Conservation (phyloP, 805 yeast species). For the Teunomyces cretensis region DNA sequence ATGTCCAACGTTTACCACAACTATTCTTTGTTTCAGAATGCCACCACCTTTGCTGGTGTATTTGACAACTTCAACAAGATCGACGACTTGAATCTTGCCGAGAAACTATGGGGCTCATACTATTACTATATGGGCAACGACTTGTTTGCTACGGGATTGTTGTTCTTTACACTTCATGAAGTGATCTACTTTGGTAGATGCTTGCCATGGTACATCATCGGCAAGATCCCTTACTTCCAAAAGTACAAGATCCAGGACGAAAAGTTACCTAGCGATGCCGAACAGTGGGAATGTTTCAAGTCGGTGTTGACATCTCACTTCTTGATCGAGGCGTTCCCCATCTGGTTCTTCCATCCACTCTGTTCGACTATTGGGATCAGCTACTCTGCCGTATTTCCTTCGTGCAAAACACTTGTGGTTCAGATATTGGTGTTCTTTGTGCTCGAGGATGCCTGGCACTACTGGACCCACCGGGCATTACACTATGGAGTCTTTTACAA, state of each 20-base stretch:
- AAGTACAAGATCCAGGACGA: conserved; percentile 87
- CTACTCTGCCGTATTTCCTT: conserved; percentile 86
- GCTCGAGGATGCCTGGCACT: conserved; percentile 94
- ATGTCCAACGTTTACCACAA: conserved; percentile 22
- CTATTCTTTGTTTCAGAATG: conserved; percentile 25
- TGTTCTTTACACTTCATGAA: conserved; percentile 84
- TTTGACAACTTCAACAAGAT: conserved; percentile 24
- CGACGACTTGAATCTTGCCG: conserved; percentile 47
- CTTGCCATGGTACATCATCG: conserved; percentile 89
- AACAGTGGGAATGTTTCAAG: conserved; percentile 92
- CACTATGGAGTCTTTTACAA: conserved; percentile 89
- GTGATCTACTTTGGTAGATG: conserved; percentile 88
- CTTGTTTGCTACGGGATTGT: conserved; percentile 84
- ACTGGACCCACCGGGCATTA: conserved; percentile 88
- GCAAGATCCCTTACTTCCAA: conserved; percentile 79
- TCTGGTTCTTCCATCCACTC: conserved; percentile 95
- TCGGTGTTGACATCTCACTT: conserved; percentile 83
- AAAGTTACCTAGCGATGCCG: conserved; percentile 73
- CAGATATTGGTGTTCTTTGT: conserved; percentile 81
- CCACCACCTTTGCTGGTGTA: conserved; percentile 23
- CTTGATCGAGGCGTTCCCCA: conserved; percentile 91
- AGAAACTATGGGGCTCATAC: conserved; percentile 86
- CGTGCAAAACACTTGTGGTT: conserved; percentile 50
- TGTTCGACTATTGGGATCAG: conserved; percentile 79
- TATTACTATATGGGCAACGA: conserved; percentile 85